A percentile compares a stretch with the other conserved stretches of the same genome.
phyloP scores from a whole-genome alignment of 1,284 basidiomycete species.

The Leccinum laetum region DNA sequence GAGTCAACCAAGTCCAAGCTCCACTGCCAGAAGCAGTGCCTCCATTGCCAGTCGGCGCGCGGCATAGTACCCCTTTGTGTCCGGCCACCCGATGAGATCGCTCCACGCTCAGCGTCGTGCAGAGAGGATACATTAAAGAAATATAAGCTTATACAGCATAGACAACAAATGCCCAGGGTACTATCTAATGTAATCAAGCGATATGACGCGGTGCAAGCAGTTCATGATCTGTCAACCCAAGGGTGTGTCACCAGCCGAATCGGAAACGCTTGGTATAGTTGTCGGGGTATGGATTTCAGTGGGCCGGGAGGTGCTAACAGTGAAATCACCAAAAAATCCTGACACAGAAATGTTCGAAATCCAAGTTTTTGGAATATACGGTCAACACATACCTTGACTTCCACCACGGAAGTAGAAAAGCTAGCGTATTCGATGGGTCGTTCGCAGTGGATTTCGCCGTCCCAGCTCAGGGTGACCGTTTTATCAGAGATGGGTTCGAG shows the following conservation, averaged over 20 bases:
- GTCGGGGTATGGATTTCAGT: slow-evolving; percentile 30
- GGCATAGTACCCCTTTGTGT: neutral
- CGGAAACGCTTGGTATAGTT: slow-evolving; percentile 44
- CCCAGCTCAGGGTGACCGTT: slow-evolving; percentile 36
- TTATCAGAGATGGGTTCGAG: slow-evolving; percentile 16
- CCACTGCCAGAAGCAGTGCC: neutral
- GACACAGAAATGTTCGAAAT: slow-evolving; percentile 8
- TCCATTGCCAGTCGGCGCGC: neutral
- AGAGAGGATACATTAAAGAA: slow-evolving; percentile 11
- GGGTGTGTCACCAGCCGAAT: slow-evolving; percentile 54
- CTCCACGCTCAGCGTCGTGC: neutral
- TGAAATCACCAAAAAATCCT: slow-evolving; percentile 58
- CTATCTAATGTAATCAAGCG: slow-evolving; percentile 20
- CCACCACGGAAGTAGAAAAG: slow-evolving; percentile 37
- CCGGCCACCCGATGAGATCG: neutral
- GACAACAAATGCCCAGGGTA: neutral
- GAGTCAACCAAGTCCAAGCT: neutral
- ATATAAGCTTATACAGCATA: slow-evolving; percentile 4
- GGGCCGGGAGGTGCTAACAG: slow-evolving; percentile 31
- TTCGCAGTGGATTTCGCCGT: slow-evolving; percentile 40
- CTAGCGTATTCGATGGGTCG: slow-evolving; percentile 36
- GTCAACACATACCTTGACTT: slow-evolving; percentile 28
- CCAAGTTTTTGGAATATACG: neutral
- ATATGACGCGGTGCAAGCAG: neutral
- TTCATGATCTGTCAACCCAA: slow-evolving; percentile 36